phyloP scores from a whole-genome alignment of 2,329 filamentous ascomycete species.

The Fusarium subglutinans region DNA sequence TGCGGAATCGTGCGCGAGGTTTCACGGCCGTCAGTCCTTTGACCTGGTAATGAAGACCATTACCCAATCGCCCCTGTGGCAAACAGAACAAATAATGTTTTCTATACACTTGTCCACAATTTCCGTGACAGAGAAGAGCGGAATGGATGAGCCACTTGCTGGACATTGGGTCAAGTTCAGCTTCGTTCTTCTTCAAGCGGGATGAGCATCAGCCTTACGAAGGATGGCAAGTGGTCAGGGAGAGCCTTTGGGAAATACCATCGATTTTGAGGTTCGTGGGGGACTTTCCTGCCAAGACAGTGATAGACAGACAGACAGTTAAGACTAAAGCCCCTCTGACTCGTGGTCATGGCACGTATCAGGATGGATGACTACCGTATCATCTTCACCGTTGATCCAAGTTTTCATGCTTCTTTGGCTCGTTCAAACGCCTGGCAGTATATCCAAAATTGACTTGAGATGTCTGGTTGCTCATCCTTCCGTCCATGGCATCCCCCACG shows the following conservation, averaged over 20 bases:
- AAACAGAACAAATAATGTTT: slow-evolving; percentile 61
- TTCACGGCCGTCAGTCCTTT: slow-evolving; percentile 64
- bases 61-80: slow-evolving; percentile 66
- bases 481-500: background rate
- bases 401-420: background rate
- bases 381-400: too few relatives aligned
- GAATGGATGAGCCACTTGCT: slow-evolving; percentile 57
- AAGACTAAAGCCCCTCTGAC: background rate
- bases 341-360: background rate
- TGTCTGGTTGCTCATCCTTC: background rate
- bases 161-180: slow-evolving; percentile 54
- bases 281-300: too few relatives aligned
- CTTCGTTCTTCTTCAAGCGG: background rate
- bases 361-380: too few relatives aligned
- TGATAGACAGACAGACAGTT: background rate
- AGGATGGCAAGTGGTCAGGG: background rate
- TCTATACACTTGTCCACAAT: slow-evolving; percentile 52
- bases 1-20: slow-evolving; percentile 60
- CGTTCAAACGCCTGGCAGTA: too few relatives aligned
- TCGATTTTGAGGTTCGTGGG: background rate
- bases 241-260: background rate
- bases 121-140: slow-evolving; percentile 45
- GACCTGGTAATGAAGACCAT: slow-evolving; percentile 66
- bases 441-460: background rate
- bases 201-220: background rate